A percentile compares a stretch with the other conserved stretches of the same genome.
These are phyloP conservation scores for Clavispora santaluciae DNA, from an alignment of 805 yeast genomes.

Conservation along the genomic window DNA sequence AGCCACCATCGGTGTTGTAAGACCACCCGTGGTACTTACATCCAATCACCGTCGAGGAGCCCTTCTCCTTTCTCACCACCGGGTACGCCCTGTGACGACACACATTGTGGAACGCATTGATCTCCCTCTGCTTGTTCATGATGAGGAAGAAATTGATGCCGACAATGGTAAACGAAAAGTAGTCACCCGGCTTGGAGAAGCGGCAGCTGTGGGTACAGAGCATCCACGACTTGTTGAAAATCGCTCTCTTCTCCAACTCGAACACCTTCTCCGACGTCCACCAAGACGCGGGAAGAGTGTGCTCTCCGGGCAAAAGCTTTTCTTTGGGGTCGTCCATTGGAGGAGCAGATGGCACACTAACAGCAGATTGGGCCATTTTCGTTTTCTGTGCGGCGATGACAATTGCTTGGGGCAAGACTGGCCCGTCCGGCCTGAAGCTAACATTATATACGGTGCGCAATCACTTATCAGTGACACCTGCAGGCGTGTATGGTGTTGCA, in stretches of 20 bases:
- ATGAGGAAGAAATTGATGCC: constrained; percentile 55
- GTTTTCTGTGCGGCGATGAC: not conserved
- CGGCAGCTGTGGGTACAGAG: constrained; percentile 49
- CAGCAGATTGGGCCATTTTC: constrained; percentile 1
- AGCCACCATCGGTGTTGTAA: constrained; percentile 54
- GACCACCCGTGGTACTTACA: constrained; percentile 67
- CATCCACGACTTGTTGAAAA: constrained; percentile 55
- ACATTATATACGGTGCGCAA: not conserved
- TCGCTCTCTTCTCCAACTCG: constrained; percentile 54
- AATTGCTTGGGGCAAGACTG: no score
- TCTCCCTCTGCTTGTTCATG: constrained; percentile 45
- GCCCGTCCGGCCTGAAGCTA: no score
- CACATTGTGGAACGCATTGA: constrained; percentile 59
- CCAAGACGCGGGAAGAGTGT: constrained; percentile 64
- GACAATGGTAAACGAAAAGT: constrained; percentile 44
- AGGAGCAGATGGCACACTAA: constrained; percentile 20
- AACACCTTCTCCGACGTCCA: constrained; percentile 57
- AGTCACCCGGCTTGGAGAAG: constrained; percentile 55
- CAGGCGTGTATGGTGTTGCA: not conserved
- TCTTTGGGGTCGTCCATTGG: constrained; percentile 15
- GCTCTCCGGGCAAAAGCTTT: constrained; percentile 21
- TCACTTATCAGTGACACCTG: constrained; percentile 1
- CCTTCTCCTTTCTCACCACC: constrained; percentile 53
- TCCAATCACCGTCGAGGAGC: constrained; percentile 53
- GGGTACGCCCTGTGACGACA: constrained; percentile 67